A percentile compares a stretch with the other conserved stretches of the same genome.
These are phyloP conservation scores for Mycena indigotica DNA, from an alignment of 768 basidiomycete genomes.

Conservation along the genomic window DNA sequence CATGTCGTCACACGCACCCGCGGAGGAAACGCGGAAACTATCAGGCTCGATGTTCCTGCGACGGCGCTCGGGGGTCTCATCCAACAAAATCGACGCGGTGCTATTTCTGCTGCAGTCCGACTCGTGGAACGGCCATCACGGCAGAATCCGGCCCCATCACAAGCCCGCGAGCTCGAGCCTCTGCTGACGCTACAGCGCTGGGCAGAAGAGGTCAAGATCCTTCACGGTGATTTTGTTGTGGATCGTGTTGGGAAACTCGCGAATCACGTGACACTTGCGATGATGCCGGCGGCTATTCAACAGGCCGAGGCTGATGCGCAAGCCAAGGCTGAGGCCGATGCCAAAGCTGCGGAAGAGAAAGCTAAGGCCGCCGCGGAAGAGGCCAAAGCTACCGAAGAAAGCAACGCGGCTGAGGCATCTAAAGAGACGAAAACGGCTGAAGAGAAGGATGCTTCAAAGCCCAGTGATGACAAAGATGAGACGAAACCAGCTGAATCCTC, in stretches of 20 bases:
- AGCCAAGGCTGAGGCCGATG: constrained; percentile 24
- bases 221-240: constrained; percentile 72
- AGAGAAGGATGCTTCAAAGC: constrained; percentile 7
- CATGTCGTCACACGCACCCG: constrained; percentile 71
- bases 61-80: constrained; percentile 59
- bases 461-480: constrained; percentile 26
- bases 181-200: constrained; percentile 83
- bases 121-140: constrained; percentile 56
- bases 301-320: constrained; percentile 33
- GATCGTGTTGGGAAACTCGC: constrained; percentile 67
- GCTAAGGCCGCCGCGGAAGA: constrained; percentile 8
- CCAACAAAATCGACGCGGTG: constrained; percentile 45
- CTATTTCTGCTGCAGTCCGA: constrained; percentile 60
- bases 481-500: background rate
- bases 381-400: constrained; percentile 19
- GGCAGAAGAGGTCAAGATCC: constrained; percentile 83
- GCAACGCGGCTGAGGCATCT: constrained; percentile 14
- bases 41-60: constrained; percentile 77
- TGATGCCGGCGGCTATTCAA: constrained; percentile 64
- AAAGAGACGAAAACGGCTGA: constrained; percentile 2
- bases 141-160: constrained; percentile 38
- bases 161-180: constrained; percentile 73
- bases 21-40: constrained; percentile 60
- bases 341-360: constrained; percentile 5
- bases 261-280: constrained; percentile 70